Evolutionary conservation across 2,329 filamentous ascomycete genomes (phyloP), one percentile per base, ranked within the genome.

Genomic region (Colletotrichum theobromicola): DNA sequence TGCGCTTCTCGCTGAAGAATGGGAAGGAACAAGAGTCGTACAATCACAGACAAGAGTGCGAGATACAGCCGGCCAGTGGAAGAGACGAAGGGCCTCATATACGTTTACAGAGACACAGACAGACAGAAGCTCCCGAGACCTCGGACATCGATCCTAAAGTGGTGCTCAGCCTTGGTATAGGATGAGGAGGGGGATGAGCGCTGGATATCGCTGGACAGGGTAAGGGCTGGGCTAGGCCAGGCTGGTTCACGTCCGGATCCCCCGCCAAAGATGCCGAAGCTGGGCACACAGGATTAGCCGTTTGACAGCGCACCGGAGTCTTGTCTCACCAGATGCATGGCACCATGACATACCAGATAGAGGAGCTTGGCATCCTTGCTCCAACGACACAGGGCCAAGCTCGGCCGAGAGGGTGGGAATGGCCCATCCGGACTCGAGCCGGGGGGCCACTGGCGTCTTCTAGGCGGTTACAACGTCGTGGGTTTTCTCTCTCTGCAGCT

Each of bases 1-100:
- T 35, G 70, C 65, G 37, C 61, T 72, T 72, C 67, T 50, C 35
- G 67, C 42, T 66, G 67, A 71, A 72, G 67, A 74, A 72, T 35
- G 32, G 24, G 35, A 60, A 68, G 34, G 37, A 68, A 61, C 8
- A 32, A 66, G 30, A 57, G 21, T 32, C 24, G 42, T 18, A 16
- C 53, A 53, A n/a, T 72, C 26, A 46, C n/a, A 21, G 28, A 28
- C 18, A 60, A 60, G 32, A 60, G n/a, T 24, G 24, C 34, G 21
- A 24, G n/a, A 15, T 46, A 5, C 13, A 16, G 24, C 35, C 55
- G 16, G 24, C 35, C 55, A n/a, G 34, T 34, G 24, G 34, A 24
- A 32, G 34, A 60, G 34, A 26, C 53, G 35, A 37, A 34, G 34
- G 32, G 35, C 34, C 66, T 68, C 53, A 68, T 68, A 68, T 68